Conservation (phyloP, 768 basidiomycete genomes). For the Leccinellum luteum region DNA sequence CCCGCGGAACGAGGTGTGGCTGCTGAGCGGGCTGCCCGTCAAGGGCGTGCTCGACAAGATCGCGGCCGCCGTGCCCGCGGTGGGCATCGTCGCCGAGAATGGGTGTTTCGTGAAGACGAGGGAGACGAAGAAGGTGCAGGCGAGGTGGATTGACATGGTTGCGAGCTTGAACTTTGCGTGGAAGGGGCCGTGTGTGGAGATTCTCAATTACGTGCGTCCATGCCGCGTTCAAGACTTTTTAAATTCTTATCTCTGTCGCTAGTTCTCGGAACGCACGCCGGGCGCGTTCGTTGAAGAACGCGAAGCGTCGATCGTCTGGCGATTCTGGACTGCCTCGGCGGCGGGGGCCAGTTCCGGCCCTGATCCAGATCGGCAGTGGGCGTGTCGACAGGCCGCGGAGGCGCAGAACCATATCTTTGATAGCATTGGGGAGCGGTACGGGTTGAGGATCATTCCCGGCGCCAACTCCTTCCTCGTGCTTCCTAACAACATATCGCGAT, state of each 20-base stretch:
- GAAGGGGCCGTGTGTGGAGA: constrained; percentile 80
- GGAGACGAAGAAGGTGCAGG: constrained; percentile 31
- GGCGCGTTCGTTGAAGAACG: constrained; percentile 84
- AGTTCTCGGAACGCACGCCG: constrained; percentile 90
- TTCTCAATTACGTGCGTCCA: constrained; percentile 74
- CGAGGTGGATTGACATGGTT: constrained; percentile 76
- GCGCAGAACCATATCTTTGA: constrained; percentile 93
- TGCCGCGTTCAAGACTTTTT: not conserved
- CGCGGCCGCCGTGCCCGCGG: constrained; percentile 54
- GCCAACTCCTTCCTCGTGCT: constrained; percentile 78
- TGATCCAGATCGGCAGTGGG: constrained; percentile 70
- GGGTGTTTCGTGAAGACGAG: constrained; percentile 79
- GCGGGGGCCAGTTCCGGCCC: constrained; percentile 31
- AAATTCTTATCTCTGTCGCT: not conserved
- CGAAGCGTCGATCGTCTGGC: constrained; percentile 80
- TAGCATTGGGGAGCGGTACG: constrained; percentile 80
- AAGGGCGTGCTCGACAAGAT: constrained; percentile 63
- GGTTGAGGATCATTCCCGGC: constrained; percentile 80
- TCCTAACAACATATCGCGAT: constrained; percentile 79
- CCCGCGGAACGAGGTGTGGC: constrained; percentile 73
- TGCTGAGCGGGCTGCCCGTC: constrained; percentile 72
- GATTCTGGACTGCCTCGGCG: constrained; percentile 66
- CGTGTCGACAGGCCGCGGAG: constrained; percentile 81
- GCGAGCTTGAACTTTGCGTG: constrained; percentile 74
- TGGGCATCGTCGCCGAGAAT: constrained; percentile 88